These are phyloP conservation scores for Gossypium bickii DNA, from an alignment of 345 rosid genomes.

Conservation along the genomic window DNA sequence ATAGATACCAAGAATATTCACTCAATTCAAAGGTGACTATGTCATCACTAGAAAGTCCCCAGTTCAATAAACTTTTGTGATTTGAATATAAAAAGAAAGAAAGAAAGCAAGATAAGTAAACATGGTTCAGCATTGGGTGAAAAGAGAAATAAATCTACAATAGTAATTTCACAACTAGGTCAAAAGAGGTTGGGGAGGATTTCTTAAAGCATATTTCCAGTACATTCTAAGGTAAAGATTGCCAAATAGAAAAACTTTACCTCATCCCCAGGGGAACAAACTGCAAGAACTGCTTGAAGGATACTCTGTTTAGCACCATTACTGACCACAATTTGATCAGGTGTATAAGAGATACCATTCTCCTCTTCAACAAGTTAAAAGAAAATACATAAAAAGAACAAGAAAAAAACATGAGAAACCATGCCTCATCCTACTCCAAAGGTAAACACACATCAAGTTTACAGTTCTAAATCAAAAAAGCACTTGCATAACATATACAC, in stretches of 20 bases:
- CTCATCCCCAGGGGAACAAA: conserved; percentile 97
- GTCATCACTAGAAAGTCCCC: not conserved
- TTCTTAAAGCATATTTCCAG: not conserved
- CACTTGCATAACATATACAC: not conserved
- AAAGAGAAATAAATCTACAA: not conserved
- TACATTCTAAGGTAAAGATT: not conserved
- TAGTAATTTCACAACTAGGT: not conserved
- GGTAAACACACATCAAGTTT: not conserved
- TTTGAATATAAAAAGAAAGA: not conserved
- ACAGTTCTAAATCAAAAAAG: not conserved
- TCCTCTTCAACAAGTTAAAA: conserved; percentile 48
- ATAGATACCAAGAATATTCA: not conserved
- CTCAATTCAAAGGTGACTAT: not conserved
- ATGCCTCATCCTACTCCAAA: not conserved
- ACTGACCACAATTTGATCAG: conserved; percentile 86
- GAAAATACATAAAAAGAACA: not conserved
- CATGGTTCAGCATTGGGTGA: not conserved
- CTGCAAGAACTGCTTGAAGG: conserved; percentile 79
- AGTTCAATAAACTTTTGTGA: not conserved
- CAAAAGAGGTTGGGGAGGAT: not conserved
- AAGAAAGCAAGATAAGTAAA: not conserved
- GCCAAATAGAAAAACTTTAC: conserved; percentile 27
- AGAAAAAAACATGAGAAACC: not conserved
- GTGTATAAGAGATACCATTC: conserved; percentile 74
- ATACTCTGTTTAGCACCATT: conserved; percentile 92